A percentile compares a stretch with the other conserved stretches of the same genome.
These are phyloP conservation scores for Acanthamoeba polyphaga DNA, from an alignment of 208 protist genomes.

Conservation along the genomic window DNA sequence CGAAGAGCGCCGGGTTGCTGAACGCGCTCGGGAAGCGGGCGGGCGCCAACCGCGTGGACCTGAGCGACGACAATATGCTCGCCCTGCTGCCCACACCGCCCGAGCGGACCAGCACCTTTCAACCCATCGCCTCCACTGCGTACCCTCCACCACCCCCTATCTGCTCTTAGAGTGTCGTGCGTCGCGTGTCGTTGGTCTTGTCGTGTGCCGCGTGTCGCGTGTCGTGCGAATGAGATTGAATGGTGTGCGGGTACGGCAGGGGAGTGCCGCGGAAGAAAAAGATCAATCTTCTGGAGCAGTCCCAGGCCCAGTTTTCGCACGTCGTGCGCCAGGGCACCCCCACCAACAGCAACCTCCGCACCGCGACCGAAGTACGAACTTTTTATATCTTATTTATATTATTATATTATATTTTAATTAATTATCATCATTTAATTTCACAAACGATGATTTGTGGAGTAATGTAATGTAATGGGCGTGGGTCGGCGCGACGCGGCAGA, in stretches of 20 bases:
- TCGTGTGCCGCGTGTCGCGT: no score
- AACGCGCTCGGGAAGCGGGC: neutral
- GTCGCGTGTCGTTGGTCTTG: no score
- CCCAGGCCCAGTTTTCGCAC: neutral
- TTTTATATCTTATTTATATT: neutral
- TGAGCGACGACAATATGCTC: neutral
- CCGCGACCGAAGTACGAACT: neutral
- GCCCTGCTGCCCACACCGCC: neutral
- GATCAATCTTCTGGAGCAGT: constrained; percentile 3
- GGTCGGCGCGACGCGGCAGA: neutral
- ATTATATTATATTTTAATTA: no score
- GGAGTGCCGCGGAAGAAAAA: neutral
- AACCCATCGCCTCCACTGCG: neutral
- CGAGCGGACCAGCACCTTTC: neutral
- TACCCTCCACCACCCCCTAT: neutral
- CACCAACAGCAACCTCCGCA: neutral
- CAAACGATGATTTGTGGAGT: no score
- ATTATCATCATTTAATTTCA: no score
- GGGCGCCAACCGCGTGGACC: neutral
- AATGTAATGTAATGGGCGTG: no score
- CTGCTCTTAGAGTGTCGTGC: neutral
- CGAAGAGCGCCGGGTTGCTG: neutral
- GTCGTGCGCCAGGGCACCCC: neutral
- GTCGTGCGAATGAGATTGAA: no score
- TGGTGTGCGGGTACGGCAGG: neutral